Percentiles rank a stretch among this genome's conserved stretches.
Evolutionary conservation across 2,329 filamentous ascomycete species (phyloP).

Genomic region (Aspergillus sergii): DNA sequence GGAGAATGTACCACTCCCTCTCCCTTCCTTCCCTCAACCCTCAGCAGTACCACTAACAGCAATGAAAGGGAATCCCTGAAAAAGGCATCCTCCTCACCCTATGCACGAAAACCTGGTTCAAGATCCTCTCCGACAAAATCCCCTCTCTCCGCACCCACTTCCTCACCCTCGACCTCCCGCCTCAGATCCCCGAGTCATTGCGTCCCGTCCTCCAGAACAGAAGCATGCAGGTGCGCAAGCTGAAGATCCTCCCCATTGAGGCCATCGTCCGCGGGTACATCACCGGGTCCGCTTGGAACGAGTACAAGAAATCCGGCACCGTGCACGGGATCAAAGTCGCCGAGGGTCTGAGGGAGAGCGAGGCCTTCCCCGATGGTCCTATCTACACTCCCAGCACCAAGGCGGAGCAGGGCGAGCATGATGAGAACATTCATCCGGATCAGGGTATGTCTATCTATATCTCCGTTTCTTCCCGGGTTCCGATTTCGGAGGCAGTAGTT

Average conservation of each 20-base stretch:
- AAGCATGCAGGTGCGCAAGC: constrained; percentile 74
- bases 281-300: constrained; percentile 80
- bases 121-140: constrained; percentile 58
- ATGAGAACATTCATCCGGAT: constrained; percentile 82
- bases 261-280: constrained; percentile 89
- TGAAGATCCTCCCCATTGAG: constrained; percentile 77
- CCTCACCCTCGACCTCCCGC: constrained; percentile 60
- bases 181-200: constrained; percentile 51
- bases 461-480: background rate
- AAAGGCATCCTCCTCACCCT: constrained; percentile 70
- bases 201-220: constrained; percentile 61
- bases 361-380: constrained; percentile 66
- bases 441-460: constrained; percentile 50
- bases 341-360: constrained; percentile 68
- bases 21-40: constrained; percentile 42
- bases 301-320: constrained; percentile 73
- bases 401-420: constrained; percentile 74
- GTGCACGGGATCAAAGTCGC: constrained; percentile 76
- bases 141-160: constrained; percentile 66
- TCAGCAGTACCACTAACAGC: constrained; percentile 23
- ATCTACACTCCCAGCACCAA: constrained; percentile 85
- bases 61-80: constrained; percentile 62
- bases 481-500: background rate
- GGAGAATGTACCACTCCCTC: constrained; percentile 64
- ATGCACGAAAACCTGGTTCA: constrained; percentile 70